Base-by-base conservation (phyloP, 2,329 filamentous ascomycete species). In the Fusarium sp. region DNA sequence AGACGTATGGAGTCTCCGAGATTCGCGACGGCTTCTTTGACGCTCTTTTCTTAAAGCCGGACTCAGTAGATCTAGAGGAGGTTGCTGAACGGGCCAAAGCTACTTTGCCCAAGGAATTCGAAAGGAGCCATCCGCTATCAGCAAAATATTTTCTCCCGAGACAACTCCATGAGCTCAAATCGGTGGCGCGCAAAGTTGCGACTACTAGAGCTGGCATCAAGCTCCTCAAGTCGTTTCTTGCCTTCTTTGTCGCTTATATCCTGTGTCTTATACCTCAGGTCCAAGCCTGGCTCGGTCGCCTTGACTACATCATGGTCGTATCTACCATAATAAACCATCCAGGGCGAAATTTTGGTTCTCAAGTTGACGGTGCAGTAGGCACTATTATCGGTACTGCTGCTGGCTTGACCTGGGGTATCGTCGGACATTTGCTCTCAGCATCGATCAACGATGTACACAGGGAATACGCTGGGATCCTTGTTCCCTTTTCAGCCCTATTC, bases 321-420 rank as follows among this genome's bases (percentile, higher is more conserved):
- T 89, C 88, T 5, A 81, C 85, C n/a, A 83, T 89, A 23, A 72
- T 90, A 46, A 90, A 89, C 63, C 88, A 90, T 70, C 83, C 88
- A 6, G 86, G 85, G 26, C 82, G 88, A 40, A 85, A 86, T 3
- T 73, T 89, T 55, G 88, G 88, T 9, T 84, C 87, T 15, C 88
- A 90, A 70, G 76, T 90, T 26, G 88, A 90, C 73, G 88, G 88
- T 4, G 78, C 84, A 7, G 60, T 88, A 44, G 77, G 87, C 23
- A 89, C 87, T 8, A 85, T 83, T n/a, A 33, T 87, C 9, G 88
- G 88, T 6, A 85, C 86, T 2, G 84, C 84, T 8, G 80, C 83
- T 33, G 88, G 88, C 3, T 76, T 90, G 11, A 87, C 83, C 15
- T 89, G 87, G 85, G 88, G 88, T 5, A 81, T 83, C 11, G 80